A percentile compares a stretch with the other conserved stretches of the same genome.
Evolutionary conservation across 441 rosid species (phyloP).

Genomic region (Pelargonium citronellum): DNA sequence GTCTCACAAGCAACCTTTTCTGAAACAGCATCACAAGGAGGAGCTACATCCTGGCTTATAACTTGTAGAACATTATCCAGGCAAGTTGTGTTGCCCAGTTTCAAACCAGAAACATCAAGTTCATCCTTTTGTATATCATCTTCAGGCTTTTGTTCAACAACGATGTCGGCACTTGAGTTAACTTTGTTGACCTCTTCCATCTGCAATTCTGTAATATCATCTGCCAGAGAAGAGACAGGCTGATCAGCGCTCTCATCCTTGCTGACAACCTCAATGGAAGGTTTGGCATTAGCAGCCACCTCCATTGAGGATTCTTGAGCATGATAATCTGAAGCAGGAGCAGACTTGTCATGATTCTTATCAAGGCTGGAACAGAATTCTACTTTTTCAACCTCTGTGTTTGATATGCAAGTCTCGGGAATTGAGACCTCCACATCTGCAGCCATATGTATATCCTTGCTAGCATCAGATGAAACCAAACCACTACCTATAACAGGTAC

Average conservation of each 20-base stretch:
- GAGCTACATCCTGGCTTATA: constrained; percentile 18
- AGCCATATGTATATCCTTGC: constrained; percentile 1
- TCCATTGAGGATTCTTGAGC: constrained; percentile 9
- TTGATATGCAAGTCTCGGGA: constrained; percentile 14
- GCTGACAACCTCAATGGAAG: constrained; percentile 1
- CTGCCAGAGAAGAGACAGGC: constrained; percentile 5
- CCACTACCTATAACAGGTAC: constrained; percentile 6
- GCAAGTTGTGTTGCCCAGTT: constrained; percentile 8
- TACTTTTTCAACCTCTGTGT: constrained; percentile 16
- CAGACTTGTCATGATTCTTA: constrained; percentile 4
- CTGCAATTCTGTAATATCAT: background rate
- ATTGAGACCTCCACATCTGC: constrained; percentile 15
- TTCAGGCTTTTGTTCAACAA: constrained; percentile 8
- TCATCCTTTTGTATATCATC: constrained; percentile 7
- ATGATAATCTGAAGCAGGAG: constrained; percentile 10
- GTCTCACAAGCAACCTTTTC: constrained; percentile 19
- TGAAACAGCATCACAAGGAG: constrained; percentile 11
- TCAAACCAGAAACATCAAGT: constrained; percentile 9
- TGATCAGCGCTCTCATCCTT: constrained; percentile 1
- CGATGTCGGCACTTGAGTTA: background rate
- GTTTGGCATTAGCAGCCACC: constrained; percentile 9
- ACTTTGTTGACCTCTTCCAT: constrained; percentile 7
- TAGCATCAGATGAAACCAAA: constrained; percentile 26
- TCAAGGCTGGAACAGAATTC: constrained; percentile 21
- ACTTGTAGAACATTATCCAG: constrained; percentile 15